Percentiles rank a stretch among this genome's conserved stretches.
Conservation (phyloP, 2,329 filamentous ascomycete genomes). For the Truncatella angustata region DNA sequence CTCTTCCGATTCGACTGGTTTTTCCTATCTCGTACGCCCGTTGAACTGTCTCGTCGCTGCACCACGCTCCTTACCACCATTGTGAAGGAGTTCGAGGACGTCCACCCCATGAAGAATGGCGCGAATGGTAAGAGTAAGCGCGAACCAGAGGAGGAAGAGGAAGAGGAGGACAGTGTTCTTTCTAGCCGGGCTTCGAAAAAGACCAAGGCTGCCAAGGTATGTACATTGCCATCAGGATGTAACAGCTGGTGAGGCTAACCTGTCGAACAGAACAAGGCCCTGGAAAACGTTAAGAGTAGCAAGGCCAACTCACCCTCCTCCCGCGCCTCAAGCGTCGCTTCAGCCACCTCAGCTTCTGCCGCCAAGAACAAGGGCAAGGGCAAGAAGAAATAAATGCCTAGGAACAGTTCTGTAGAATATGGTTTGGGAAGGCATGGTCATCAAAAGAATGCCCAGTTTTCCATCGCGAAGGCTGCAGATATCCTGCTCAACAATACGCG, state of each 20-base stretch:
- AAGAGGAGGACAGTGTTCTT: slow-evolving; percentile 78
- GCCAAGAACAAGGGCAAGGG: slow-evolving; percentile 47
- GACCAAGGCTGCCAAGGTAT: slow-evolving; percentile 86
- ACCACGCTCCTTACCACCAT: slow-evolving; percentile 93
- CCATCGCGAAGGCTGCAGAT: too few species aligned
- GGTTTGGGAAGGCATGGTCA: not conserved
- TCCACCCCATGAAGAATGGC: slow-evolving; percentile 55
- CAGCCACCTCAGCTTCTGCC: slow-evolving; percentile 58
- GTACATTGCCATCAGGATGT: too few species aligned
- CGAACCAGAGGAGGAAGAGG: slow-evolving; percentile 75
- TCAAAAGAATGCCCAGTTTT: not conserved
- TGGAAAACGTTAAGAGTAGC: slow-evolving; percentile 83
- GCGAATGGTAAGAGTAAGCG: slow-evolving; percentile 71
- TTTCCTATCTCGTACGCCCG: slow-evolving; percentile 90
- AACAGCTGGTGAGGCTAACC: too few species aligned
- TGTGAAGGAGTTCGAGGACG: slow-evolving; percentile 86
- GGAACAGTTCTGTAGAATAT: not conserved
- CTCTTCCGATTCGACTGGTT: slow-evolving; percentile 99
- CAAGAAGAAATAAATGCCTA: slow-evolving; percentile 47
- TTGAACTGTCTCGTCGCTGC: slow-evolving; percentile 88
- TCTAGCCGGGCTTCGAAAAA: slow-evolving; percentile 88
- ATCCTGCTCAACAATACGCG: not conserved
- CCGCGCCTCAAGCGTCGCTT: slow-evolving; percentile 83
- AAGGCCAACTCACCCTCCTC: slow-evolving; percentile 78
- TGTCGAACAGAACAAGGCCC: slow-evolving; percentile 77